phyloP scores from a whole-genome alignment of 2,329 filamentous ascomycete genomes.

The Cadophora sp. region DNA sequence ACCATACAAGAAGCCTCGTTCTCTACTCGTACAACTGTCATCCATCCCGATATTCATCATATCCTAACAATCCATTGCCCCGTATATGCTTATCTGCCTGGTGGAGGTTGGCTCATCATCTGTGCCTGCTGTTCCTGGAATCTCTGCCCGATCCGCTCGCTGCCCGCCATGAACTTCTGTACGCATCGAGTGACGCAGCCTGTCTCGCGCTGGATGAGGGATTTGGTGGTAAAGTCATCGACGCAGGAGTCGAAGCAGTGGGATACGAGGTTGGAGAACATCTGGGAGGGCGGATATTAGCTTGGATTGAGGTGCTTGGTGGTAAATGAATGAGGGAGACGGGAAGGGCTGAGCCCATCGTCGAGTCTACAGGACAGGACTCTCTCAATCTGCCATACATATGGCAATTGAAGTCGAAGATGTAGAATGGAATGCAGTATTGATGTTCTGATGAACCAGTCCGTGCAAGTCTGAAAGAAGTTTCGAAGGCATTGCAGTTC shows the following conservation, averaged over 20 bases:
- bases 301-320: not conserved
- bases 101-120: conserved; percentile 53
- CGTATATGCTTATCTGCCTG: conserved; percentile 36
- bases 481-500: not conserved
- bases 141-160: conserved; percentile 87
- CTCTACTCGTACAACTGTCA: conserved; percentile 25
- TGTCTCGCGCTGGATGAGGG: conserved; percentile 84
- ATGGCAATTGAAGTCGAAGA: not conserved
- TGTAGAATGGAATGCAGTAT: not conserved
- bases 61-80: not conserved
- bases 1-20: conserved; percentile 24
- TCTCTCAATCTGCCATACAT: not conserved
- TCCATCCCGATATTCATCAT: not conserved
- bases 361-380: not conserved
- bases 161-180: conserved; percentile 92
- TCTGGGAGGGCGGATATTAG: conserved; percentile 47
- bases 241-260: conserved; percentile 97
- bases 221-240: conserved; percentile 98
- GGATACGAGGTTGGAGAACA: conserved; percentile 74
- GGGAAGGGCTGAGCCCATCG: not conserved
- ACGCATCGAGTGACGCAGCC: conserved; percentile 95
- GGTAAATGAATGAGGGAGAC: not conserved
- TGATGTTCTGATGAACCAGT: not conserved
- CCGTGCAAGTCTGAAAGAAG: conserved; percentile 7
- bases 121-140: conserved; percentile 77